These are phyloP conservation scores for Ceratocystis cacaofunesta DNA, from an alignment of 2,329 filamentous ascomycete species.

Conservation along the genomic window DNA sequence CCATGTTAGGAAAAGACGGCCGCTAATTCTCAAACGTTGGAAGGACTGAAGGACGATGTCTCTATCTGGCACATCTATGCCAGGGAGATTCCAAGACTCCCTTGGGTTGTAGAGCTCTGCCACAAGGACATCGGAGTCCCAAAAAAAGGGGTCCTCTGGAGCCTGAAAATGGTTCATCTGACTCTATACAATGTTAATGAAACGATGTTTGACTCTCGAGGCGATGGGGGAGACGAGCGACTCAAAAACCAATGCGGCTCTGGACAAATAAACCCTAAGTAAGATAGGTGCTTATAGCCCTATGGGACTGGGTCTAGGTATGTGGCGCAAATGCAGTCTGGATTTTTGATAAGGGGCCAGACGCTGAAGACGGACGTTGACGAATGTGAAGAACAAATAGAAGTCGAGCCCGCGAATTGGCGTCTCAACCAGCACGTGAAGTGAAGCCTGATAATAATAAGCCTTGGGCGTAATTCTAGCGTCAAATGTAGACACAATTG, in stretches of 20 bases:
- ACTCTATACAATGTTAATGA: background rate
- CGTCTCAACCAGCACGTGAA: background rate
- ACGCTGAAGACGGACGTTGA: background rate
- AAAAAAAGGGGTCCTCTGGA: conserved; percentile 53
- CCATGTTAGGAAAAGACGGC: conserved; percentile 45
- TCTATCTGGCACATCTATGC: conserved; percentile 20
- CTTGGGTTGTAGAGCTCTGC: conserved; percentile 45
- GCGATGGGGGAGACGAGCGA: background rate
- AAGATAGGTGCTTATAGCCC: too few relatives aligned
- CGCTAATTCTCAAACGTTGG: conserved; percentile 48
- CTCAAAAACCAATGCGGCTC: background rate
- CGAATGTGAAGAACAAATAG: background rate
- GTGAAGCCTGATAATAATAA: too few relatives aligned
- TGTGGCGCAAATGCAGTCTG: too few relatives aligned
- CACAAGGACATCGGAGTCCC: conserved; percentile 55
- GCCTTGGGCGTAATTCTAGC: background rate
- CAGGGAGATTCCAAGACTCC: conserved; percentile 32
- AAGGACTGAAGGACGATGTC: conserved; percentile 38
- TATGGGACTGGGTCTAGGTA: too few relatives aligned
- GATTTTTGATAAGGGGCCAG: too few relatives aligned
- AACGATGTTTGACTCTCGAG: background rate
- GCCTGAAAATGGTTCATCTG: background rate
- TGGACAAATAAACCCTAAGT: too few relatives aligned
- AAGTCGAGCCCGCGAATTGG: background rate
- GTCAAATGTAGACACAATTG: background rate